Conservation (phyloP, 441 rosid genomes). For the Populus tomentosa region DNA sequence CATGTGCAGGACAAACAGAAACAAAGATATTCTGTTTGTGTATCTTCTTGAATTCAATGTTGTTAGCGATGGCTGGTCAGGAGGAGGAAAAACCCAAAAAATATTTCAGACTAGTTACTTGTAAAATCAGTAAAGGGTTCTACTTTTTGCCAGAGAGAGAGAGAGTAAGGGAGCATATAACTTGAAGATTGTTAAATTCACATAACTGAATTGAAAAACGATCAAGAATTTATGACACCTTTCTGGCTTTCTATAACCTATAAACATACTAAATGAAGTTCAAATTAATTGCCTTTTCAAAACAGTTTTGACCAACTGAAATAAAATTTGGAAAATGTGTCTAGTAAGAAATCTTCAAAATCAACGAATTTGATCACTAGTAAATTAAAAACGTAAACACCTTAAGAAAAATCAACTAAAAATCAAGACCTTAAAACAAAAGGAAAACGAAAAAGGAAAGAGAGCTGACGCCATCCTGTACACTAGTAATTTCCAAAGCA, state of each 20-base stretch:
- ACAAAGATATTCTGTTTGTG: constrained; percentile 69
- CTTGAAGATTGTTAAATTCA: neutral
- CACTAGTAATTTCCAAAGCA: constrained; percentile 11
- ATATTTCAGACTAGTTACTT: neutral
- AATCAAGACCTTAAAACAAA: neutral
- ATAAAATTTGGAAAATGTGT: neutral
- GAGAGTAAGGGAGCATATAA: neutral
- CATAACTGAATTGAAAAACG: constrained; percentile 2
- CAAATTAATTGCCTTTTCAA: neutral
- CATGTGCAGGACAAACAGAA: constrained; percentile 65
- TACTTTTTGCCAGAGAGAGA: neutral
- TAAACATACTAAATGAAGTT: constrained; percentile 5
- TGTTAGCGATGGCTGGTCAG: constrained; percentile 42
- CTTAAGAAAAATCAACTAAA: neutral
- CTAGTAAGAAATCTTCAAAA: neutral
- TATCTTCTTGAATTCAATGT: constrained; percentile 72
- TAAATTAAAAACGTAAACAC: neutral
- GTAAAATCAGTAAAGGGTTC: neutral
- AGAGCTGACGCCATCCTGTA: neutral
- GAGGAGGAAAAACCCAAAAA: constrained; percentile 1
- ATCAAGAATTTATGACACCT: constrained; percentile 2
- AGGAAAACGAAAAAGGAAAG: neutral
- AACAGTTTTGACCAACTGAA: neutral
- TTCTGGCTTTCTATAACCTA: neutral
- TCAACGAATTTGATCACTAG: neutral